A percentile compares a stretch with the other conserved stretches of the same genome.
Evolutionary conservation across 83 land plant species (phyloP).

Genomic region (Picea engelmannii): DNA sequence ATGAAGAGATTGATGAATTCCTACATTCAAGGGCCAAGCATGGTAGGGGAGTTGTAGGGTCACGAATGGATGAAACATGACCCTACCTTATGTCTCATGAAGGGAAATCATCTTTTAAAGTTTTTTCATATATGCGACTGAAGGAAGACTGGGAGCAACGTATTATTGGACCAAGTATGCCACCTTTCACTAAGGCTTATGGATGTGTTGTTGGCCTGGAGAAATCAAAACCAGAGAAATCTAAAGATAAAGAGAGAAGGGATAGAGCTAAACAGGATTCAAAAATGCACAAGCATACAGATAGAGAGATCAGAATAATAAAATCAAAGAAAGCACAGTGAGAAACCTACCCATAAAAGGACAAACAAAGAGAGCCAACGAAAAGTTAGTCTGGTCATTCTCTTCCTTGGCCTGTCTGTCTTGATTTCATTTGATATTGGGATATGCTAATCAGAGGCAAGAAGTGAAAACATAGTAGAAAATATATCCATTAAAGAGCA

Average conservation of each 20-base stretch:
- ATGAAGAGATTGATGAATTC: constrained; percentile 77
- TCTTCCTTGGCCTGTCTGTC: too few relatives aligned
- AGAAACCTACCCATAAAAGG: too few relatives aligned
- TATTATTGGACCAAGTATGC: constrained; percentile 64
- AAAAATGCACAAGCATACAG: not conserved
- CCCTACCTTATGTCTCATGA: constrained; percentile 49
- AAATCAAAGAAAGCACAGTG: constrained; percentile 8
- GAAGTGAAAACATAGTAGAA: too few relatives aligned
- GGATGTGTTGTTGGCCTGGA: not conserved
- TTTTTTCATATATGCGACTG: constrained; percentile 28
- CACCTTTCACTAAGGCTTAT: constrained; percentile 12
- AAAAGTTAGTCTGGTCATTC: too few relatives aligned
- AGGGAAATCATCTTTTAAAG: not conserved
- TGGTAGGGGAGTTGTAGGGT: constrained; percentile 90
- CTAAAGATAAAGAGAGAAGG: not conserved
- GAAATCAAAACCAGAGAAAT: not conserved
- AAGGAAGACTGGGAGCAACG: constrained; percentile 67
- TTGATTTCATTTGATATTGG: too few relatives aligned
- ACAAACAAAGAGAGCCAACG: too few relatives aligned
- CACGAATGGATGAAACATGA: constrained; percentile 97
- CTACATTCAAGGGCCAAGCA: constrained; percentile 76
- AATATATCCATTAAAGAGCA: too few relatives aligned
- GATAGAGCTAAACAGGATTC: not conserved
- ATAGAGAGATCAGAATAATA: not conserved
- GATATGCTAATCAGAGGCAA: too few relatives aligned